Evolutionary conservation across 2,329 filamentous ascomycete species (phyloP).

Genomic region (Aphanocladium album): DNA sequence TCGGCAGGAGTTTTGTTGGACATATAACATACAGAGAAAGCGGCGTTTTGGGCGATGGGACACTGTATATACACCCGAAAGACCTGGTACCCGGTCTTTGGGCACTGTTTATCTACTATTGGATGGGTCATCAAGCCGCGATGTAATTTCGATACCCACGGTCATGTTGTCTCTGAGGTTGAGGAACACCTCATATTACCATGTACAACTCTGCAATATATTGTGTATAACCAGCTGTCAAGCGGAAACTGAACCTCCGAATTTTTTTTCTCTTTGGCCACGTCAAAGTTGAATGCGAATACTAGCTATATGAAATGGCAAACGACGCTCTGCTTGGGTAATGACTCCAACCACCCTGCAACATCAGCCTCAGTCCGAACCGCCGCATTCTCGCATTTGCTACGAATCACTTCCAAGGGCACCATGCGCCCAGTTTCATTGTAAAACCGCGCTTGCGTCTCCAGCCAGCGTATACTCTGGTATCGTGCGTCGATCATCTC

Average conservation of each 20-base stretch:
- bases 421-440: slow-evolving; percentile 39
- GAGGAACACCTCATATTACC: neutral
- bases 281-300: neutral
- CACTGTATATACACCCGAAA: neutral
- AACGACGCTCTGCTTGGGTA: neutral
- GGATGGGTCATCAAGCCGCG: neutral
- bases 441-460: slow-evolving; percentile 40
- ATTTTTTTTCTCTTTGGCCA: neutral
- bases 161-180: neutral
- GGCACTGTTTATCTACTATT: neutral
- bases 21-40: neutral
- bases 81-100: neutral
- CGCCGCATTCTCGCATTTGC: slow-evolving; percentile 22
- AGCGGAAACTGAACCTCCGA: neutral
- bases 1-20: slow-evolving; percentile 6
- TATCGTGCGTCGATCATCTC: slow-evolving; percentile 30
- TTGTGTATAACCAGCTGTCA: neutral
- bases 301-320: neutral
- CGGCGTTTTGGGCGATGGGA: neutral
- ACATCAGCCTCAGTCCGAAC: neutral
- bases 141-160: neutral
- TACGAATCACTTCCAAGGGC: slow-evolving; percentile 32
- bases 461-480: slow-evolving; percentile 31
- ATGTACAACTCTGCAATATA: slow-evolving; percentile 2
- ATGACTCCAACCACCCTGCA: neutral